These are phyloP conservation scores for Rostrohypoxylon terebratum DNA, from an alignment of 495 filamentous ascomycete genomes.

Conservation along the genomic window DNA sequence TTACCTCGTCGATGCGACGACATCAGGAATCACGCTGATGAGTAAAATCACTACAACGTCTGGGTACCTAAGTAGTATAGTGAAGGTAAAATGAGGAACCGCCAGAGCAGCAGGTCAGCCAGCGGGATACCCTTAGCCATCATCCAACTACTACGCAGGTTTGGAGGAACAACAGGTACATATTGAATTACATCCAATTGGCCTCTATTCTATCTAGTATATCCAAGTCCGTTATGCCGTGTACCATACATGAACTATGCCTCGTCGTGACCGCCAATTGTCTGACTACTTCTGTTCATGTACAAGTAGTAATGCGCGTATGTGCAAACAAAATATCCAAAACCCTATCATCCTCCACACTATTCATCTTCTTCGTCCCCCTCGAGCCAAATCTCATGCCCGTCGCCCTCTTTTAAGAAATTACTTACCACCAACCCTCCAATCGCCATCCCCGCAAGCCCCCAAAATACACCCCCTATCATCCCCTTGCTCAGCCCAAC, in stretches of 20 bases:
- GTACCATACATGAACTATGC: slow-evolving; percentile 16
- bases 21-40: slow-evolving; percentile 29
- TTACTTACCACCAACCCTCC: slow-evolving; percentile 70
- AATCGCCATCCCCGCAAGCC: slow-evolving; percentile 70
- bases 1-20: slow-evolving; percentile 41
- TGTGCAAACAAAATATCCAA: neutral
- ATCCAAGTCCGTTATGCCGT: neutral
- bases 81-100: neutral
- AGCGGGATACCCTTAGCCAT: neutral
- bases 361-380: slow-evolving; percentile 69
- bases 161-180: neutral
- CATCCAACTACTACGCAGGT: neutral
- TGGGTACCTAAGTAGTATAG: neutral
- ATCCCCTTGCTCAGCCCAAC: slow-evolving; percentile 74
- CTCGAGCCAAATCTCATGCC: slow-evolving; percentile 76
- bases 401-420: slow-evolving; percentile 78
- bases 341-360: slow-evolving; percentile 1
- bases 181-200: neutral
- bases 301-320: neutral
- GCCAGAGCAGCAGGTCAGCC: neutral
- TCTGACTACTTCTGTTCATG: neutral
- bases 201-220: slow-evolving; percentile 11
- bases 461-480: slow-evolving; percentile 84
- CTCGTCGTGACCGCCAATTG: neutral
- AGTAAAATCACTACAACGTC: slow-evolving; percentile 4